Evolutionary conservation across 495 filamentous ascomycete species (phyloP), one percentile per base, ranked within the genome.

Genomic region (Pseudevernia furfuracea): DNA sequence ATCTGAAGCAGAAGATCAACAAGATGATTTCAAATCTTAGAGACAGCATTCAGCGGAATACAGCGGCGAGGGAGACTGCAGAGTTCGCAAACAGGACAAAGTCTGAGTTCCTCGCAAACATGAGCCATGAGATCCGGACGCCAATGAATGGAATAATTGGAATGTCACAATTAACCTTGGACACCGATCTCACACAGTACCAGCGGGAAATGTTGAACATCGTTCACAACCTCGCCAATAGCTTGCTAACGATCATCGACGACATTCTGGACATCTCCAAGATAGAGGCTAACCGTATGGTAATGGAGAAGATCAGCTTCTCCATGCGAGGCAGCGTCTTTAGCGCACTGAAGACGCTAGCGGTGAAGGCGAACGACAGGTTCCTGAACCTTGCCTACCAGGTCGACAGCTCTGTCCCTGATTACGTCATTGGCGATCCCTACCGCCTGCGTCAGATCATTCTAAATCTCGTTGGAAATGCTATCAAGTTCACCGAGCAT

Each of bases 221-320:
- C 70, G 94, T 99, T 66, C 94, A 97, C 75, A 96, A 96, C 68
- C 82, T 99, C 57, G 94, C 92, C 55, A 96, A 97, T 77, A 97
- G 95, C 79, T 78, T 99, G 67, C 76, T 99, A 71, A 99, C 95
- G 25, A 97, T 99, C 69, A 97, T 99, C 72, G 94, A 99, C 73
- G 94, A 99, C 74, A 97, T 99, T 70, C 82, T 99, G 66, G 94
- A 99, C 83, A 89, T 99, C 66, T 96, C 91, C 10, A 99, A 99
- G 86, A 99, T 99, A 68, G 94, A 99, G 76, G 94, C 94, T 34
- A 93, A 97, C 73, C 87, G 94, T n/a, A 97, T 99, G 95, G 90
- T 96, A 25, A 95, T 99, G 79, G 94, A 99, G 71, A 90, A 93
- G 71, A 97, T 97, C 69, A 92, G 92, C 17, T 99, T 97, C 77